These are phyloP conservation scores for Syzygium oleosum DNA, from an alignment of 345 rosid species.

Conservation along the genomic window DNA sequence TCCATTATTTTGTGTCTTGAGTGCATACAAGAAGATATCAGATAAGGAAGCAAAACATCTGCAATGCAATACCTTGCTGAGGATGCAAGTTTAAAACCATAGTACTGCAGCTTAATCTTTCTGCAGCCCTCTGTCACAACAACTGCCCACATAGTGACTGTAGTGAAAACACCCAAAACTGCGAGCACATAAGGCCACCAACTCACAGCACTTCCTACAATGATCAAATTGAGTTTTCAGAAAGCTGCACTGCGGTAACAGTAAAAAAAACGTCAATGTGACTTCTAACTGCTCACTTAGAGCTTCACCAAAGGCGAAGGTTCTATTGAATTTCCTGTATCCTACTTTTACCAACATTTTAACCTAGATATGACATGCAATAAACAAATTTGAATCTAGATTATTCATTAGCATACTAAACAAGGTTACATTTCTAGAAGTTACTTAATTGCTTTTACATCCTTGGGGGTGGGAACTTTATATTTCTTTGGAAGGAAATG, in stretches of 20 bases:
- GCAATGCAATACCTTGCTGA: slow-evolving; percentile 48
- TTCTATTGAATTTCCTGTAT: neutral
- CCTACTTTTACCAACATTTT: neutral
- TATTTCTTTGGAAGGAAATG: neutral
- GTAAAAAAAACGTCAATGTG: neutral
- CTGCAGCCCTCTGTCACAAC: slow-evolving; percentile 95
- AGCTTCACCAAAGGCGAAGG: neutral
- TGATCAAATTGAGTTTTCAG: neutral
- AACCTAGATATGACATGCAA: neutral
- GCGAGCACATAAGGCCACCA: slow-evolving; percentile 76
- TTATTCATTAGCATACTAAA: neutral
- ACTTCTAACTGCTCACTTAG: neutral
- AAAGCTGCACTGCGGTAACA: neutral
- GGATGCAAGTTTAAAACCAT: slow-evolving; percentile 94
- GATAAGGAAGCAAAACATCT: neutral
- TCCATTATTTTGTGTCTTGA: neutral
- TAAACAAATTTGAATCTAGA: neutral
- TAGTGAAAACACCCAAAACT: slow-evolving; percentile 57
- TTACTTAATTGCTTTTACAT: neutral
- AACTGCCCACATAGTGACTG: slow-evolving; percentile 94
- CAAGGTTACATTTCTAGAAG: neutral
- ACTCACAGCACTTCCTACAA: slow-evolving; percentile 57
- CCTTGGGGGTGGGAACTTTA: neutral
- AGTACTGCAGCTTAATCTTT: slow-evolving; percentile 87
- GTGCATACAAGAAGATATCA: neutral